Evolutionary conservation across 2,329 filamentous ascomycete species (phyloP).

Genomic region (Atkinsonella texensis): DNA sequence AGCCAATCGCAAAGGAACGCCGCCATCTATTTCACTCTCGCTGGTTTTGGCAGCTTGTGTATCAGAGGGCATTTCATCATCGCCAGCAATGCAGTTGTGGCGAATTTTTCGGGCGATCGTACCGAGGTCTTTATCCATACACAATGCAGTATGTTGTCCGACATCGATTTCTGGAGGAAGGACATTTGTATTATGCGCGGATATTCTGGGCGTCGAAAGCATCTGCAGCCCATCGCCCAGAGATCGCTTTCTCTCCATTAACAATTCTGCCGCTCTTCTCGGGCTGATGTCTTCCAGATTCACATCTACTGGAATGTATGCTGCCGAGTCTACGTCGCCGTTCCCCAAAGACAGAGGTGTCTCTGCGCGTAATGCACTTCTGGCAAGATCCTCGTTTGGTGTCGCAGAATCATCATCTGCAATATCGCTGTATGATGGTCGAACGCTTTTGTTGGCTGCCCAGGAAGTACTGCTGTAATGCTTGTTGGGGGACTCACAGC

Average conservation of each 20-base stretch:
- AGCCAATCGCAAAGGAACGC: conserved; percentile 1
- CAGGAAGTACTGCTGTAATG: conserved; percentile 21
- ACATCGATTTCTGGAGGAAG: not conserved
- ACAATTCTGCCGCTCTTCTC: not conserved
- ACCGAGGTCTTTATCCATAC: not conserved
- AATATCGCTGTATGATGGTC: conserved; percentile 27
- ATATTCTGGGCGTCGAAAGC: conserved; percentile 1
- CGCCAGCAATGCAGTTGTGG: not conserved
- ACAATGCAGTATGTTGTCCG: not conserved
- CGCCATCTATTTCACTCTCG: conserved; percentile 4
- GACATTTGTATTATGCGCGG: not conserved
- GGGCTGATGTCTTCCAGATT: not conserved
- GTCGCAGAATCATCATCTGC: conserved; percentile 12
- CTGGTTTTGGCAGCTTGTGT: not conserved
- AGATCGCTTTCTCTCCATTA: conserved; percentile 5
- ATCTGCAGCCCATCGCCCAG: conserved; percentile 5
- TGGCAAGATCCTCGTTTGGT: conserved; percentile 3
- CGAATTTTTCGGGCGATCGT: not conserved
- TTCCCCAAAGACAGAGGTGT: conserved; percentile 1
- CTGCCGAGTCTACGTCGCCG: not conserved
- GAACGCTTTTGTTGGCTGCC: conserved; percentile 26
- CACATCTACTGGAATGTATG: not conserved
- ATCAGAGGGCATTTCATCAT: not conserved
- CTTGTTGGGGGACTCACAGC: conserved; percentile 18
- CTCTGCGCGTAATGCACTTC: not conserved